Evolutionary conservation across 345 rosid genomes (phyloP), one percentile per base, ranked within the genome.

Genomic region (sweet orange (Citrus sinensis)): DNA sequence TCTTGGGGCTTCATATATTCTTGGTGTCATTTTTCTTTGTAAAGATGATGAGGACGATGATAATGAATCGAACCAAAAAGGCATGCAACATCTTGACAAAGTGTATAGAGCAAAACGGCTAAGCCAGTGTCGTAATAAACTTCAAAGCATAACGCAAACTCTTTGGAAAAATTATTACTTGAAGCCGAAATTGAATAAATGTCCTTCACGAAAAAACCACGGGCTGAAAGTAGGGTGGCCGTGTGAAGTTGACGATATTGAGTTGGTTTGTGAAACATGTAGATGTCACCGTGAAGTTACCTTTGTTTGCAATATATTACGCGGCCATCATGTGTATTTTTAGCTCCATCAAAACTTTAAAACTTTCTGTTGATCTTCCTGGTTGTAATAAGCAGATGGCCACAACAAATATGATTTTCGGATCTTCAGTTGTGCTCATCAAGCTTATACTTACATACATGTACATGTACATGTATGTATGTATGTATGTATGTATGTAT

Each of bases 1-100:
- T 29, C 30, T 25, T 1, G 77, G 62, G 66, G 83, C 83, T 27
- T 51, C 73, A 11, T 81, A 81, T 24, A 24, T 65, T 1, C 80
- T 81, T 25, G 80, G 68, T 2, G 67, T 76, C 9, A 65, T 76
- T 11, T 59, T 64, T 1, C 17, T 76, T 1, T 58, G 73, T 60
- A 56, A 19, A 46, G 62, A 58, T 24, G 51, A 71, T 24, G 59
- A 24, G 25, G 25, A 24, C 25, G 25, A 24, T 24, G 25, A 24
- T 24, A 24, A 27, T 30, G 24, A 30, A 46, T 65, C 69, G 6
- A 40, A 54, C 42, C 55, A 49, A 64, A 9, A 70, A 7, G 83
- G 73, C n/a, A 29, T 46, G 29, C 32, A 34, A 40, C 54, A 63
- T n/a, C 58, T 81, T 14, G 14, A 27, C 9, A 4, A 11, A 9